Conservation (phyloP, 148 eudicot species). For the Rhododendron ovatum region DNA sequence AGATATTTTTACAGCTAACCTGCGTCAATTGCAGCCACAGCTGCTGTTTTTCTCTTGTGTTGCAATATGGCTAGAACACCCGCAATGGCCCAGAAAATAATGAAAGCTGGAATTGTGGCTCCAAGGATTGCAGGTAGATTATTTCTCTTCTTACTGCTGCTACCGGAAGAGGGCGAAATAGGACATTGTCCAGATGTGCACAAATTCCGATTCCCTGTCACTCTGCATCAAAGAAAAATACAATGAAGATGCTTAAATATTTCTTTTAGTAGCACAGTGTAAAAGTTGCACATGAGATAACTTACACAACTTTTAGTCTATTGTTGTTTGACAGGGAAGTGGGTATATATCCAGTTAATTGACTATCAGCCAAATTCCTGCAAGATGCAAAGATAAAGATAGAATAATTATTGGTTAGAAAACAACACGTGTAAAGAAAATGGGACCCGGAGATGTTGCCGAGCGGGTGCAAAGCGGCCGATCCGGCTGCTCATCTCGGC, state of each 20-base stretch:
- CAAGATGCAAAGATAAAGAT: background rate
- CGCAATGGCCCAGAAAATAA: conserved; percentile 19
- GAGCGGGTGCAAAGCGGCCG: too few species aligned
- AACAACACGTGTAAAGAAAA: background rate
- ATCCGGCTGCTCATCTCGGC: too few species aligned
- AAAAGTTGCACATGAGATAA: background rate
- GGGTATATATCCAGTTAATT: conserved; percentile 39
- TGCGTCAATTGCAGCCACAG: conserved; percentile 6
- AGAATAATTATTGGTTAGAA: background rate
- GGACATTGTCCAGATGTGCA: conserved; percentile 25
- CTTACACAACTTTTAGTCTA: conserved; percentile 36
- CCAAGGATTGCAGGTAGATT: conserved; percentile 30
- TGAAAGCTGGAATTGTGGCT: conserved; percentile 15
- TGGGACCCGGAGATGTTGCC: too few species aligned
- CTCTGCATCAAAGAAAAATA: conserved; percentile 4
- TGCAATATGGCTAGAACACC: conserved; percentile 7
- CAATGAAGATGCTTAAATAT: background rate
- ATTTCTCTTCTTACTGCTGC: conserved; percentile 16
- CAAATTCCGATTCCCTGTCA: conserved; percentile 32
- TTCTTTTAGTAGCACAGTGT: background rate
- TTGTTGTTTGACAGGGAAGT: conserved; percentile 30
- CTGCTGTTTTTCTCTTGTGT: conserved; percentile 17
- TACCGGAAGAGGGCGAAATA: background rate
- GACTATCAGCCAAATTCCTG: conserved; percentile 40
- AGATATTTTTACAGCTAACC: background rate